Base-by-base conservation (phyloP, 768 basidiomycete species). In the Russula brevipes region DNA sequence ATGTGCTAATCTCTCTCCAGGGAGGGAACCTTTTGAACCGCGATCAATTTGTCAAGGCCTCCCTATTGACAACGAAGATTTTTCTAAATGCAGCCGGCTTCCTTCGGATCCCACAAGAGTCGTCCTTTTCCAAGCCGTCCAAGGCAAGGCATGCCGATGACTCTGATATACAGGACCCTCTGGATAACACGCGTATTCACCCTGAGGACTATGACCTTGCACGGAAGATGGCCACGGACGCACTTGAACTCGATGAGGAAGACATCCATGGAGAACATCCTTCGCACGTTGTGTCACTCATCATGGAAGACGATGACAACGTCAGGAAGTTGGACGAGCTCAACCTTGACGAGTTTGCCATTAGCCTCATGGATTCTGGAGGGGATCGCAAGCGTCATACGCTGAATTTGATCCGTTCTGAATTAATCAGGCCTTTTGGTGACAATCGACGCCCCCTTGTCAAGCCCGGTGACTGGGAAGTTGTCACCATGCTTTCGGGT, bases 161-260 rank as follows among this genome's bases (percentile, higher is more conserved):
- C 51, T 82, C 84, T 44, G 88, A 90, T 50, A 80, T 84, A 59
- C 84, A 87, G 9, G 97, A 99, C 73, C 92, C 95, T 4, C 79
- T 99, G 57, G 97, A 99, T 71, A 86, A 87, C 70, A 98, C 95
- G 42, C 90, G 97, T 19, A 92, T 99, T 57, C 97, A 99, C 71
- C 93, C 93, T 6, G 92, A 96, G 72, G 97, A 99, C 75, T 99
- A 98, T 71, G 95, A 98, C 68, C 81, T 98, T 44, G 96, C 97
- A 4, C 87, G 93, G 41, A 98, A 98, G 79, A 97, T 99, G 94
- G 96, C 96, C 42, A 91, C 92, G 19, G 94, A 98, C 74, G 94
- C 96, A 5, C 82, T 98, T 14, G 97, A 98, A 71, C 81, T 93
- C n/a, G 97, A 99, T 68, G 94, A 96, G 70, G 97, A 98, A 73